phyloP scores from a whole-genome alignment of 495 filamentous ascomycete genomes.

The Neurospora cerealis region DNA sequence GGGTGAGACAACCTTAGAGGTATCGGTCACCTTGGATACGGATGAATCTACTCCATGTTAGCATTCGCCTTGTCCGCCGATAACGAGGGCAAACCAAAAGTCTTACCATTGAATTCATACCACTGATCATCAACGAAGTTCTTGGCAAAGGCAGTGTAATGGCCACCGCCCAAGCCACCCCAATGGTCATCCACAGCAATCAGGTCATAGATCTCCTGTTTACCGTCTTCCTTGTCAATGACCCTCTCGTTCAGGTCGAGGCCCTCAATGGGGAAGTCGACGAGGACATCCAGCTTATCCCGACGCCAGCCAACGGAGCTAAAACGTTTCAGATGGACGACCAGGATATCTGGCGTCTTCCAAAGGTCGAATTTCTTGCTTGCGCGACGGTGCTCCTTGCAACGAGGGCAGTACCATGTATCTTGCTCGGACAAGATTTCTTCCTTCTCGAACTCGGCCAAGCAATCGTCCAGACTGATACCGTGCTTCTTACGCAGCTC shows the following conservation, averaged over 20 bases:
- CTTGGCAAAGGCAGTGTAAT: slow-evolving; percentile 90
- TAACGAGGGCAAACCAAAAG: neutral
- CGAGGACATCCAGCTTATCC: slow-evolving; percentile 83
- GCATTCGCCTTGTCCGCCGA: neutral
- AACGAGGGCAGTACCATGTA: slow-evolving; percentile 92
- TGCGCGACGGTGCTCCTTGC: slow-evolving; percentile 84
- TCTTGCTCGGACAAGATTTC: slow-evolving; percentile 90
- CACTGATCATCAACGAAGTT: slow-evolving; percentile 79
- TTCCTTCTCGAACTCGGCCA: slow-evolving; percentile 86
- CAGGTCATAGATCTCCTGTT: slow-evolving; percentile 78
- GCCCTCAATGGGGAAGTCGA: slow-evolving; percentile 84
- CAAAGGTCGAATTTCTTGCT: slow-evolving; percentile 95
- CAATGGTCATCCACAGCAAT: slow-evolving; percentile 94
- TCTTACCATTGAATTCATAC: slow-evolving; percentile 94
- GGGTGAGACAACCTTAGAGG: slow-evolving; percentile 47
- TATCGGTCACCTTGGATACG: slow-evolving; percentile 45
- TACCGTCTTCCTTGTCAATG: slow-evolving; percentile 65
- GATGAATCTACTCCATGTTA: slow-evolving; percentile 49
- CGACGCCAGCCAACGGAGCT: slow-evolving; percentile 63
- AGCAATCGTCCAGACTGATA: slow-evolving; percentile 78
- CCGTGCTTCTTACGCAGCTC: slow-evolving; percentile 57
- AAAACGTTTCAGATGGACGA: slow-evolving; percentile 88
- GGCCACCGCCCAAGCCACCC: slow-evolving; percentile 82
- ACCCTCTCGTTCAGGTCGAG: slow-evolving; percentile 73
- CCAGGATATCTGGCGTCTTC: slow-evolving; percentile 89